Evolutionary conservation across 805 yeast genomes (phyloP).

Genomic region (Metschnikowia bowlesiae): DNA sequence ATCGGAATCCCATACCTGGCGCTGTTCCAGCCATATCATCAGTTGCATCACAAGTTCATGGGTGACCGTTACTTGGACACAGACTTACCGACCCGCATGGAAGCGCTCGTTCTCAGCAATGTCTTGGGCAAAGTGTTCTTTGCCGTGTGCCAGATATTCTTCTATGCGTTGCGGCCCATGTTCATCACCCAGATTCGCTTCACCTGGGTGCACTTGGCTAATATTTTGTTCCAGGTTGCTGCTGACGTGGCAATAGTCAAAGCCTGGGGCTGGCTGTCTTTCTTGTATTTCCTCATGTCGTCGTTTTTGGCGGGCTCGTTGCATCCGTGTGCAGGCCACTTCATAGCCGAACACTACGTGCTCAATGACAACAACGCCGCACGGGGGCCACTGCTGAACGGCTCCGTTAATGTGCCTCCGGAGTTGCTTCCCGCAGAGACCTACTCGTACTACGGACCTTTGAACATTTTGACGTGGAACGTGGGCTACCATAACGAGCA

Average conservation of each 20-base stretch:
- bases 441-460: slow-evolving; percentile 78
- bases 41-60: slow-evolving; percentile 82
- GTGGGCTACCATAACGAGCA: slow-evolving; percentile 95
- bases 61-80: slow-evolving; percentile 85
- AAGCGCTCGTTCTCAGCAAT: slow-evolving; percentile 68
- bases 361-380: slow-evolving; percentile 52
- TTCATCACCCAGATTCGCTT: slow-evolving; percentile 71
- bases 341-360: slow-evolving; percentile 90
- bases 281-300: slow-evolving; percentile 64
- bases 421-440: slow-evolving; percentile 64
- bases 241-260: slow-evolving; percentile 57
- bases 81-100: slow-evolving; percentile 78
- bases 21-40: slow-evolving; percentile 84
- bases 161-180: slow-evolving; percentile 89
- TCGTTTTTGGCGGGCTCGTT: slow-evolving; percentile 86
- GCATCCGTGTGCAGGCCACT: slow-evolving; percentile 94
- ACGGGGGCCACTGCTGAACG: slow-evolving; percentile 16
- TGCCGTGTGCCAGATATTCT: slow-evolving; percentile 83
- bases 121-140: slow-evolving; percentile 86
- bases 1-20: slow-evolving; percentile 91
- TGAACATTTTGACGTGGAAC: slow-evolving; percentile 80
- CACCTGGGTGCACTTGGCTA: slow-evolving; percentile 70
- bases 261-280: slow-evolving; percentile 59
- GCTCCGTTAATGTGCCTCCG: slow-evolving; percentile 23
- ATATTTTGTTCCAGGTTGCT: slow-evolving; percentile 54